A percentile compares a stretch with the other conserved stretches of the same genome.
These are phyloP conservation scores for Leishmania major DNA, from an alignment of 208 protist species.

Conservation along the genomic window DNA sequence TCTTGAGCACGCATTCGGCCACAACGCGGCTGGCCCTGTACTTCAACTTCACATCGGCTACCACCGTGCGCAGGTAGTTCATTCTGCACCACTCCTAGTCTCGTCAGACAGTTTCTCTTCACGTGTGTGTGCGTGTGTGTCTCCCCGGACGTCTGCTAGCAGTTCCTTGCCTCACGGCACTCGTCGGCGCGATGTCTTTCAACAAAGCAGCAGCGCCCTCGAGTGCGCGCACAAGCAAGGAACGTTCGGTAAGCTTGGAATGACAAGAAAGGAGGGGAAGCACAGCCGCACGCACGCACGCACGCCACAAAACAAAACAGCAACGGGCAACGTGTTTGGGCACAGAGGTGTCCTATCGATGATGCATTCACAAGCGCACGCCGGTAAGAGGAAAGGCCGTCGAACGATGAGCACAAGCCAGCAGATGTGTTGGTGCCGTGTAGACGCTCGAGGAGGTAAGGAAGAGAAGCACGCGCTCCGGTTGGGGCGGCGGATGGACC, in stretches of 20 bases:
- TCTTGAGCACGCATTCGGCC: slow-evolving; percentile 34
- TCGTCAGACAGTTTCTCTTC: not conserved
- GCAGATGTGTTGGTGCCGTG: not conserved
- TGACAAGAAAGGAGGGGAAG: not conserved
- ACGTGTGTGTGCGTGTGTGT: not conserved
- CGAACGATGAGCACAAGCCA: not conserved
- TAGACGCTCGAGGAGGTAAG: not conserved
- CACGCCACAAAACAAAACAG: slow-evolving; percentile 2
- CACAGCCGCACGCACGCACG: too few relatives aligned
- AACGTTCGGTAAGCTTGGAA: not conserved
- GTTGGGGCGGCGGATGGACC: not conserved
- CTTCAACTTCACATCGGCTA: slow-evolving; percentile 58
- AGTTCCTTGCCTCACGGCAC: not conserved
- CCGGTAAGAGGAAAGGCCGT: not conserved
- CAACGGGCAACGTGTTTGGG: not conserved
- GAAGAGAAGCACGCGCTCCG: too few relatives aligned
- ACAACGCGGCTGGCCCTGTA: slow-evolving; percentile 50
- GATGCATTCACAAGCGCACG: not conserved
- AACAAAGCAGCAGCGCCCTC: not conserved
- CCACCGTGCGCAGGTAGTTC: slow-evolving; percentile 59
- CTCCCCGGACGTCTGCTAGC: not conserved
- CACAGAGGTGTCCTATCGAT: not conserved
- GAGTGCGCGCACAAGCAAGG: not conserved
- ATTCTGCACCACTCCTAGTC: slow-evolving; percentile 29
- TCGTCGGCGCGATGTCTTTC: not conserved